Percentiles rank a stretch among this genome's conserved stretches.
Evolutionary conservation across 352 stramenopile genomes (phyloP).

Genomic region (Phytophthora idaei): DNA sequence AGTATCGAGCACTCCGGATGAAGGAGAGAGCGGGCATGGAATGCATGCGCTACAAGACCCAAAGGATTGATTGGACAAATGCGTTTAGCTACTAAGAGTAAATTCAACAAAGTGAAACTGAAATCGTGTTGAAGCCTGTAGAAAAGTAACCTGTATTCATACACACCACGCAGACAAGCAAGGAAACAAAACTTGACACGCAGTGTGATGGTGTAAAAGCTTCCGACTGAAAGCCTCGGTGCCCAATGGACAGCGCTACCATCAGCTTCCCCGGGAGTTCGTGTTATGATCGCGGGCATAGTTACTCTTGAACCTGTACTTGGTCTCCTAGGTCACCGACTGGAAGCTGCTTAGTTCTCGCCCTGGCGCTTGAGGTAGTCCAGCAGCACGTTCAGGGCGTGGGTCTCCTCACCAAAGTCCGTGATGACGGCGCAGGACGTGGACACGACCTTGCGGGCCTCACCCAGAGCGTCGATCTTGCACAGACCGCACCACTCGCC

Average conservation of each 20-base stretch:
- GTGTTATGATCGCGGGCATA: constrained; percentile 34
- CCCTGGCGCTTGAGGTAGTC: constrained; percentile 98
- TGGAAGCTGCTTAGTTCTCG: constrained; percentile 75
- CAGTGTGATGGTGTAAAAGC: constrained; percentile 38
- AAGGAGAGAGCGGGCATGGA: constrained; percentile 21
- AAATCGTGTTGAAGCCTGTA: neutral
- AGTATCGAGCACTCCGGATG: constrained; percentile 20
- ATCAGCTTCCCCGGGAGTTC: constrained; percentile 25
- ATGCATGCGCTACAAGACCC: constrained; percentile 6
- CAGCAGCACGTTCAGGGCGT: constrained; percentile 97
- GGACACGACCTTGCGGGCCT: constrained; percentile 98
- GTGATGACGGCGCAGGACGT: constrained; percentile 99
- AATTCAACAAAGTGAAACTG: constrained; percentile 21
- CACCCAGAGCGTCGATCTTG: constrained; percentile 98
- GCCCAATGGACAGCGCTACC: constrained; percentile 26
- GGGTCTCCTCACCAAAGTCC: constrained; percentile 99
- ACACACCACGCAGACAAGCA: neutral
- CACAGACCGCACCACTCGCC: constrained; percentile 99
- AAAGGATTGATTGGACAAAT: constrained; percentile 23
- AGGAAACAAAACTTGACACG: constrained; percentile 11
- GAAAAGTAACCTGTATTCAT: neutral
- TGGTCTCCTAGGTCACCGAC: constrained; percentile 32
- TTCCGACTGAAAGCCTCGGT: constrained; percentile 48
- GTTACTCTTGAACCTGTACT: constrained; percentile 30
- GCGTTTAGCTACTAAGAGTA: constrained; percentile 18